phyloP scores from a whole-genome alignment of 768 basidiomycete genomes.

The Leucosporidium yakuticum region DNA sequence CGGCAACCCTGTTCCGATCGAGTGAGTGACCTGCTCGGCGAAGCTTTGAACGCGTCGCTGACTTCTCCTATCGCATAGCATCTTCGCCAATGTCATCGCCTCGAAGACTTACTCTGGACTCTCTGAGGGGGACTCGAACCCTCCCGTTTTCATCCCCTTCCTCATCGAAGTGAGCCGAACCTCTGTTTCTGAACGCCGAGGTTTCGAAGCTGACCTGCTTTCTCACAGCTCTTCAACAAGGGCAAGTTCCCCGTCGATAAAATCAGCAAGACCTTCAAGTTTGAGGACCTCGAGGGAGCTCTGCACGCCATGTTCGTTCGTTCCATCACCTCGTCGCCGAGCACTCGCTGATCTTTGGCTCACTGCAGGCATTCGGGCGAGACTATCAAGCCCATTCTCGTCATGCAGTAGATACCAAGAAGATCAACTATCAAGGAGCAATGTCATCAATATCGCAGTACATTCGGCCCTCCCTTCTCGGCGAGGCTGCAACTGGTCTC shows the following conservation, averaged over 20 bases:
- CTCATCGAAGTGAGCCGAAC: conserved; percentile 19
- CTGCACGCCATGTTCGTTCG: conserved; percentile 31
- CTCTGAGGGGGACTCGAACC: conserved; percentile 33
- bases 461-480: too few relatives aligned
- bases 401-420: conserved; percentile 16
- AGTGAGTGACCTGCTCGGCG: background rate
- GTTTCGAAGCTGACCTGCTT: background rate
- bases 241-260: conserved; percentile 40
- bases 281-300: conserved; percentile 36
- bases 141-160: conserved; percentile 32
- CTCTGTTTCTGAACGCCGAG: too few relatives aligned
- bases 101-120: conserved; percentile 22
- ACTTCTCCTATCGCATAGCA: background rate
- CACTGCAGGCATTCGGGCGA: conserved; percentile 24
- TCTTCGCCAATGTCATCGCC: conserved; percentile 21
- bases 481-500: too few relatives aligned
- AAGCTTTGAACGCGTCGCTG: too few relatives aligned
- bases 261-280: conserved; percentile 31
- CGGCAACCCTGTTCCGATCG: background rate
- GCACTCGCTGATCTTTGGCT: background rate
- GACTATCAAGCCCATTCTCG: conserved; percentile 39
- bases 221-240: conserved; percentile 24
- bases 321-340: background rate
- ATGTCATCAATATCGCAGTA: too few relatives aligned
- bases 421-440: too few relatives aligned